phyloP scores from a whole-genome alignment of 306 rosid genomes.

The Betula pendula region DNA sequence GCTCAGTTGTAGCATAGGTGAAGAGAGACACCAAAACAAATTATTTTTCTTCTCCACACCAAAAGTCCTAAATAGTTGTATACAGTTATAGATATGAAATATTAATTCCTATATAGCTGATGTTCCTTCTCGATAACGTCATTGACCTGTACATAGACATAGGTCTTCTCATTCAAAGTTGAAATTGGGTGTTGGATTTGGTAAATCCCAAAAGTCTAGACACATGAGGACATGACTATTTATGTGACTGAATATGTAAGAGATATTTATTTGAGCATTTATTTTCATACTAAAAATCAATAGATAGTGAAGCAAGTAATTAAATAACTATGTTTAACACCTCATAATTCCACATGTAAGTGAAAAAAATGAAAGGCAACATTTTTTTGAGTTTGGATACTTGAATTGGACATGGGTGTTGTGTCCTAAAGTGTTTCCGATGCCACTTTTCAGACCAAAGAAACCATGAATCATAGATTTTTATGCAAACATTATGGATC shows the following conservation, averaged over 20 bases:
- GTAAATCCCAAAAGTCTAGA: not conserved
- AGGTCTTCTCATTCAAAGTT: not conserved
- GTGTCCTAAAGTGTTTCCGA: not conserved
- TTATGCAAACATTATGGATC: not conserved
- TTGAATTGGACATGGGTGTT: not conserved
- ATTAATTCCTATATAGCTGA: not conserved
- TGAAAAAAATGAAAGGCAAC: not conserved
- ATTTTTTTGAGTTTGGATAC: not conserved
- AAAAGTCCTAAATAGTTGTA: not conserved
- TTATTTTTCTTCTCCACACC: not conserved
- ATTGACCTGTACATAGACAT: not conserved
- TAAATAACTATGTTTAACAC: not conserved
- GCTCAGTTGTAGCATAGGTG: not conserved
- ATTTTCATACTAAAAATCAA: not conserved
- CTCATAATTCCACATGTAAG: not conserved
- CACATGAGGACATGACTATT: not conserved
- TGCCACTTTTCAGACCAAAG: not conserved
- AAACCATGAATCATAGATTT: not conserved
- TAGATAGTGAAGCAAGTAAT: not conserved
- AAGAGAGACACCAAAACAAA: not conserved
- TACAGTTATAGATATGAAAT: not conserved
- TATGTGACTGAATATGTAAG: not conserved
- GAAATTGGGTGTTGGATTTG: too few relatives aligned
- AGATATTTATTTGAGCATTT: not conserved
- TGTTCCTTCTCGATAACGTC: not conserved